Conservation (phyloP, 768 basidiomycete species). For the Phaeotremella fagi region DNA sequence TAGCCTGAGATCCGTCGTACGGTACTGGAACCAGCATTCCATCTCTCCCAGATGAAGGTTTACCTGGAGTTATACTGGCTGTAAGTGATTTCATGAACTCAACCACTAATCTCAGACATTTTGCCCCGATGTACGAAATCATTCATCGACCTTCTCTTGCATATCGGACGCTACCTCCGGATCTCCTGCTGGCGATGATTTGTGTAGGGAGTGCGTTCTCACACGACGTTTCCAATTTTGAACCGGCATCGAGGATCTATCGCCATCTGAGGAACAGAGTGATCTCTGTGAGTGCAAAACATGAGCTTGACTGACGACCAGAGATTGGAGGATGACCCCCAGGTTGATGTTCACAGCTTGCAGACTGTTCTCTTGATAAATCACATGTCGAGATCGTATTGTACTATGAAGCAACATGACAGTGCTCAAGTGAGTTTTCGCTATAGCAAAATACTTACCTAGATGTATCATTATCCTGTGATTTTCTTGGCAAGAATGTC, state of each 20-base stretch:
- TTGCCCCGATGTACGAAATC: slow-evolving; percentile 18
- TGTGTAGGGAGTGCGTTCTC: slow-evolving; percentile 19
- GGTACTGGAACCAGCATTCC: slow-evolving; percentile 3
- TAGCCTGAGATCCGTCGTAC: too few relatives aligned
- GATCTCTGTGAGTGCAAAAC: slow-evolving; percentile 11
- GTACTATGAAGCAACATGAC: slow-evolving; percentile 16
- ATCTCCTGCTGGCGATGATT: slow-evolving; percentile 15
- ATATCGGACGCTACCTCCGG: slow-evolving; percentile 13
- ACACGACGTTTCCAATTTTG: slow-evolving; percentile 7
- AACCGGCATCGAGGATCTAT: slow-evolving; percentile 7
- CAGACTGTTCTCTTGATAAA: slow-evolving; percentile 20
- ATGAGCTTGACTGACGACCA: too few relatives aligned
- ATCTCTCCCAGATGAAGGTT: slow-evolving; percentile 11
- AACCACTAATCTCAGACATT: not conserved
- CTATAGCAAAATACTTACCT: not conserved
- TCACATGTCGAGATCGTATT: slow-evolving; percentile 19
- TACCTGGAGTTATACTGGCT: slow-evolving; percentile 20
- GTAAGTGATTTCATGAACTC: slow-evolving; percentile 2
- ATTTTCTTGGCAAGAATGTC: slow-evolving; percentile 13
- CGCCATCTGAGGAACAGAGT: slow-evolving; percentile 12
- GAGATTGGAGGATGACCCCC: slow-evolving; percentile 21
- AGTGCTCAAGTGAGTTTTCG: slow-evolving; percentile 9
- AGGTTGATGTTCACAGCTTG: slow-evolving; percentile 2
- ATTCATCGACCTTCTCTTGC: slow-evolving; percentile 16
- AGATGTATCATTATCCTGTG: slow-evolving; percentile 22